Base-by-base conservation (phyloP, 2,329 filamentous ascomycete genomes). In the Dactylella cylindrospora region DNA sequence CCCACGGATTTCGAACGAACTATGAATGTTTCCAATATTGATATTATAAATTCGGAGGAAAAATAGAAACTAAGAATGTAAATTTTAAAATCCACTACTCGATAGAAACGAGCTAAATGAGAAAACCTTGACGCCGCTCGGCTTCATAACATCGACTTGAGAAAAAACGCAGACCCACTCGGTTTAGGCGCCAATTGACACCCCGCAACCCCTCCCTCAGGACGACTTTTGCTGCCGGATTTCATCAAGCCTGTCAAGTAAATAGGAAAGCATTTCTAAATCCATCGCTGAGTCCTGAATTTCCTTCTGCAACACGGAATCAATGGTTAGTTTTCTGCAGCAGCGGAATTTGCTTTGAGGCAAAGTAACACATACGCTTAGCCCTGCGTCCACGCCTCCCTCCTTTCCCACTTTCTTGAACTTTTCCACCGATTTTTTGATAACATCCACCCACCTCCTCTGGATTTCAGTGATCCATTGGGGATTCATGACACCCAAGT, bases 211-310 rank as follows among this genome's bases (percentile, higher is more conserved):
- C n/a, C n/a, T n/a, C n/a, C n/a, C n/a, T 50, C 36, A 51, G 20
- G 39, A 41, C 17, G 55, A 61, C 23, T 61, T 61, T 36, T 44
- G 35, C 29, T 61, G 47, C 31, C 55, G 44, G 20, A 53, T 53
- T n/a, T 61, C 55, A 26, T 61, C 55, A 26, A 61, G 41, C 28
- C 36, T 61, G 29, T 49, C 55, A 41, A 61, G 36, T 43, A 61
- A 38, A 31, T 61, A 61, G 29, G 47, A 47, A 8, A 53, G 23
- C 55, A 61, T 61, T 12, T 61, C 55, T 31, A 61, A 33, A 23
- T 61, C 55, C 15, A 43, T 17, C 5, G 35, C 31, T 13, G 55
- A 39, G 13, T 61, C 47, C 13, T 53, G 40, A 25, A 61, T 61
- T 22, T 53, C 55, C 29, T 61, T 53, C 55, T 61, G 28, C 26